Percentiles rank a stretch among this genome's conserved stretches.
Evolutionary conservation across 768 basidiomycete species (phyloP).

Genomic region (Pisolithus orientalis): DNA sequence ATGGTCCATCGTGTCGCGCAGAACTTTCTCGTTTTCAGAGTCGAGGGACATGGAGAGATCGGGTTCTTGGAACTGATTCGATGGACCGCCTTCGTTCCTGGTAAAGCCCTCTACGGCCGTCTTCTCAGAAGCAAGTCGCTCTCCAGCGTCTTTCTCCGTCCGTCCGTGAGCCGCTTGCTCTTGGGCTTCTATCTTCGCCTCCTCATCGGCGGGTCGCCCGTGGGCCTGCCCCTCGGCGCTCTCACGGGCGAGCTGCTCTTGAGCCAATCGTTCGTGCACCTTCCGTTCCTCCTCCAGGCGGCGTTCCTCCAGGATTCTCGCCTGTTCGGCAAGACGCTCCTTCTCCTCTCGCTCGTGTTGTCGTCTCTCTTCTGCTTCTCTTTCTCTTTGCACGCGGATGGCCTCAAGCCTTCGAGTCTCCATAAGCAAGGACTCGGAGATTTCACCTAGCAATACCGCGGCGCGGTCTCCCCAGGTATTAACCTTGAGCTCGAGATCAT

Average conservation of each 20-base stretch:
- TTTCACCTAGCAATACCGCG: constrained; percentile 24
- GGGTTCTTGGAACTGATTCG: background rate
- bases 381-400: constrained; percentile 25
- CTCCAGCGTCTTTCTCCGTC: constrained; percentile 15
- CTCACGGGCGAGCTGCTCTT: constrained; percentile 8
- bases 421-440: constrained; percentile 35
- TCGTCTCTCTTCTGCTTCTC: constrained; percentile 19
- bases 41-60: background rate
- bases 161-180: constrained; percentile 21
- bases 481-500: constrained; percentile 45
- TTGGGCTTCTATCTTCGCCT: constrained; percentile 23
- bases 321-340: constrained; percentile 29
- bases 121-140: background rate
- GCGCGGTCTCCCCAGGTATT: constrained; percentile 42
- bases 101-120: background rate
- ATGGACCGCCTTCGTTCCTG: background rate
- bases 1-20: background rate
- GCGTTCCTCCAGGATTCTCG: constrained; percentile 30
- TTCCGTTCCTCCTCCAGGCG: constrained; percentile 20
- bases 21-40: background rate
- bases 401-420: constrained; percentile 39
- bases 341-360: constrained; percentile 11
- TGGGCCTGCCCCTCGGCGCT: constrained; percentile 6
- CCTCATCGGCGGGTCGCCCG: background rate
- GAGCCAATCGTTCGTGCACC: constrained; percentile 23